Evolutionary conservation across 1,284 basidiomycete genomes (phyloP).

Genomic region (Phlebopus sp.): DNA sequence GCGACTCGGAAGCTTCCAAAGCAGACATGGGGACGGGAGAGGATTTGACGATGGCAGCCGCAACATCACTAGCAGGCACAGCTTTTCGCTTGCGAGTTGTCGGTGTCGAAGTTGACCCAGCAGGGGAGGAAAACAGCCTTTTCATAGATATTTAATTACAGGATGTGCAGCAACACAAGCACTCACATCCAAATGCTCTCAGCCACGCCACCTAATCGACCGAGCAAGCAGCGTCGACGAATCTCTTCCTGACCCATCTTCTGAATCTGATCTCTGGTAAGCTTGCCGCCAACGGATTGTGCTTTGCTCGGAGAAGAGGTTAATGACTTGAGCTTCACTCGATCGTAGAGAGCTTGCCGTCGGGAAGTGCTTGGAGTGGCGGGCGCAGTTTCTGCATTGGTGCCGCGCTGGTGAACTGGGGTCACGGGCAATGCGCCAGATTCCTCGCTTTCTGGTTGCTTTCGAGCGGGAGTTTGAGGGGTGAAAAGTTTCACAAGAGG

Average conservation of each 20-base stretch:
- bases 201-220: conserved; percentile 73
- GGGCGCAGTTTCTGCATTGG: conserved; percentile 52
- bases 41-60: conserved; percentile 67
- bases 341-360: conserved; percentile 74
- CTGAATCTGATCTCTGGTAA: conserved; percentile 63
- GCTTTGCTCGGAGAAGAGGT: conserved; percentile 64
- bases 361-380: conserved; percentile 70
- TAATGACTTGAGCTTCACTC: conserved; percentile 67
- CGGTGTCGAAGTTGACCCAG: conserved; percentile 48
- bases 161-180: conserved; percentile 1
- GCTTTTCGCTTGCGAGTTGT: conserved; percentile 63
- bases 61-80: conserved; percentile 62
- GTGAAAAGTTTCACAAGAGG: conserved; percentile 36
- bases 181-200: conserved; percentile 84
- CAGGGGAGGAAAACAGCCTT: conserved; percentile 66
- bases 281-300: conserved; percentile 39
- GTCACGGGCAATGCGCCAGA: conserved; percentile 53
- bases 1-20: conserved; percentile 71
- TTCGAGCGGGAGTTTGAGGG: conserved; percentile 50
- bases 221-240: conserved; percentile 67
- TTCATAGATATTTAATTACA: conserved; percentile 1
- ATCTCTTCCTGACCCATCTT: conserved; percentile 74
- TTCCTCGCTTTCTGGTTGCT: conserved; percentile 31
- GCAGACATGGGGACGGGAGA: conserved; percentile 73
- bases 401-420: conserved; percentile 58